Percentiles rank a stretch among this genome's conserved stretches.
phyloP scores from a whole-genome alignment of 2,329 filamentous ascomycete species.

The Ilyonectria robusta region DNA sequence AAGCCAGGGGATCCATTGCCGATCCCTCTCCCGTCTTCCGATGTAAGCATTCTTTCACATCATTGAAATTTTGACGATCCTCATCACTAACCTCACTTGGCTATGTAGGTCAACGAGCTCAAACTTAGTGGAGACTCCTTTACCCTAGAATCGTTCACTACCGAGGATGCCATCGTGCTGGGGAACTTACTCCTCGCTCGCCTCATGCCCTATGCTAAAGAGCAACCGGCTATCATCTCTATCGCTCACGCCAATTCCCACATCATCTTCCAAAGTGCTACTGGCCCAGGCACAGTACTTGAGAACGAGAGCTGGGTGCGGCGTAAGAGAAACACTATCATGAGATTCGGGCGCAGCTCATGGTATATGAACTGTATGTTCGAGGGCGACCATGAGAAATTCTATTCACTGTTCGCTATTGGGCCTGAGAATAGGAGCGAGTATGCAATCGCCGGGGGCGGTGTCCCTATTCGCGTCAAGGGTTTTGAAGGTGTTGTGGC shows the following conservation, averaged over 20 bases:
- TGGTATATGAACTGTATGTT: constrained; percentile 5
- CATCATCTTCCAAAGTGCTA: not conserved
- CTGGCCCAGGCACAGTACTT: not conserved
- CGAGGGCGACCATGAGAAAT: constrained; percentile 1
- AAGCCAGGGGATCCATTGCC: not conserved
- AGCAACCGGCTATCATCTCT: not conserved
- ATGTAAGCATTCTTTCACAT: not conserved
- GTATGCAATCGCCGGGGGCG: not conserved
- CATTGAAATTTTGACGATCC: not conserved
- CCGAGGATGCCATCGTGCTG: not conserved
- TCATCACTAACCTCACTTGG: not conserved
- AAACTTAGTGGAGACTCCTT: constrained; percentile 4
- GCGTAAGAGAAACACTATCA: not conserved
- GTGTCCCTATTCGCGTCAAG: not conserved
- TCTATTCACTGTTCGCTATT: not conserved
- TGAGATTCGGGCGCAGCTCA: not conserved
- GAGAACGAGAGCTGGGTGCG: constrained; percentile 1
- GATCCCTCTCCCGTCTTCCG: not conserved
- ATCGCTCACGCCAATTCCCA: not conserved
- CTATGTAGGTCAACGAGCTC: not conserved
- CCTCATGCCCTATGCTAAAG: not conserved
- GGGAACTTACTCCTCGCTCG: not conserved
- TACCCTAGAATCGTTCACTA: constrained; percentile 4
- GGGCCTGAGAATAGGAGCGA: not conserved
- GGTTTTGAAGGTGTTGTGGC: constrained; percentile 8